These are phyloP conservation scores for Ceratocystis destructans DNA, from an alignment of 2,329 filamentous ascomycete genomes.

Conservation along the genomic window DNA sequence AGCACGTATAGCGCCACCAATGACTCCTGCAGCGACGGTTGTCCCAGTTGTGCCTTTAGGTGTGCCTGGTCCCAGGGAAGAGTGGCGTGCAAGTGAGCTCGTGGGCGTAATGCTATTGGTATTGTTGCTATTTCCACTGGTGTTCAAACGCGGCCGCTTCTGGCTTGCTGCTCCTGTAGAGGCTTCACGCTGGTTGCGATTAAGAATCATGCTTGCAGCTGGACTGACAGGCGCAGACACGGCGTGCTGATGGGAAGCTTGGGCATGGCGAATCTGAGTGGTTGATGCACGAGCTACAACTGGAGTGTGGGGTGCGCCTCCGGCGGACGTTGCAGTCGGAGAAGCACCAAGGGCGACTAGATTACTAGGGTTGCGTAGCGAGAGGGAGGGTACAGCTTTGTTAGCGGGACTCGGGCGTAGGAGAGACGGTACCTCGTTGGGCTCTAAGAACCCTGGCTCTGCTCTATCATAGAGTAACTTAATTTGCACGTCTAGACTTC, in stretches of 20 bases:
- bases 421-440: slow-evolving; percentile 49
- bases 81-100: slow-evolving; percentile 47
- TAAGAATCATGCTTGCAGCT: slow-evolving; percentile 46
- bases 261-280: slow-evolving; percentile 37
- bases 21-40: slow-evolving; percentile 20
- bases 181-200: slow-evolving; percentile 41
- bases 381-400: slow-evolving; percentile 25
- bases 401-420: slow-evolving; percentile 45
- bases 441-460: slow-evolving; percentile 48
- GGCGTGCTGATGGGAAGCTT: slow-evolving; percentile 35
- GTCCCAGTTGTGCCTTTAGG: slow-evolving; percentile 34
- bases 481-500: slow-evolving; percentile 48
- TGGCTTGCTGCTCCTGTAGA: slow-evolving; percentile 39
- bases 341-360: slow-evolving; percentile 9
- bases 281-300: slow-evolving; percentile 28
- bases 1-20: slow-evolving; percentile 32
- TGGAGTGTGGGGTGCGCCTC: slow-evolving; percentile 26
- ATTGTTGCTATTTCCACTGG: slow-evolving; percentile 29
- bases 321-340: not conserved
- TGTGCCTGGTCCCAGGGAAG: slow-evolving; percentile 49
- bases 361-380: slow-evolving; percentile 18
- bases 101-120: slow-evolving; percentile 36
- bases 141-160: slow-evolving; percentile 36
- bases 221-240: slow-evolving; percentile 47
- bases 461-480: slow-evolving; percentile 47